A percentile compares a stretch with the other conserved stretches of the same genome.
Evolutionary conservation across 192 early-diverging fungal genomes (phyloP).

Genomic region (Podila minutissima): DNA sequence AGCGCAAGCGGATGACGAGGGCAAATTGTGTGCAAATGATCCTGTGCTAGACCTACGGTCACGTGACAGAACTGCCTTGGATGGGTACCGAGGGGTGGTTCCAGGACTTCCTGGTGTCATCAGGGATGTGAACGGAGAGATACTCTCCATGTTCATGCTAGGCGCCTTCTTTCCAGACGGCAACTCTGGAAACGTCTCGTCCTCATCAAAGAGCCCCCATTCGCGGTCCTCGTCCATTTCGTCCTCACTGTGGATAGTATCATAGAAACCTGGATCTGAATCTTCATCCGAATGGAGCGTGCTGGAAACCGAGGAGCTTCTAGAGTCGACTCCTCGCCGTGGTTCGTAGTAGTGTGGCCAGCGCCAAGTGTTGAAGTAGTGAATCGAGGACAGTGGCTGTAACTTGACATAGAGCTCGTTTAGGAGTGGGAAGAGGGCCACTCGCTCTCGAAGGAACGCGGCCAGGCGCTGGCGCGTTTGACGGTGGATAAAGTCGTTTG

Average conservation of each 20-base stretch:
- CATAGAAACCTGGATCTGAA: constrained; percentile 28
- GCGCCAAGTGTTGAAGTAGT: constrained; percentile 30
- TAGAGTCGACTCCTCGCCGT: not conserved
- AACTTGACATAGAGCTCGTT: constrained; percentile 37
- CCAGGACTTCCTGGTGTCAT: not conserved
- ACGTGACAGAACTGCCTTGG: constrained; percentile 5
- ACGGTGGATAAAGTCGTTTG: constrained; percentile 52
- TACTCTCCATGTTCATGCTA: constrained; percentile 5
- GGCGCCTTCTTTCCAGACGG: not conserved
- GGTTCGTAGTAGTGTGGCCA: constrained; percentile 14
- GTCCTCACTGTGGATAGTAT: constrained; percentile 11
- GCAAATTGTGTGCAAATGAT: constrained; percentile 18
- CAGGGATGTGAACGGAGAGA: not conserved
- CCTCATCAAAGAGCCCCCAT: constrained; percentile 48
- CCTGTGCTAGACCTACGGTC: constrained; percentile 44
- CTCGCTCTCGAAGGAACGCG: constrained; percentile 27
- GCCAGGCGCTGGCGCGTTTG: constrained; percentile 44
- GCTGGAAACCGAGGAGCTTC: constrained; percentile 14
- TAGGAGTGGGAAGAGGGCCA: constrained; percentile 29
- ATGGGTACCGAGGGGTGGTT: not conserved
- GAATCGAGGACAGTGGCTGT: constrained; percentile 28
- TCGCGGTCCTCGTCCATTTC: constrained; percentile 48
- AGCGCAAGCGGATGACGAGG: constrained; percentile 15
- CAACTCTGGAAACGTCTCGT: constrained; percentile 10
- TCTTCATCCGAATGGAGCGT: constrained; percentile 21